Evolutionary conservation across 2,329 filamentous ascomycete species (phyloP), one percentile per base, ranked within the genome.

Genomic region (Erysiphe neolycopersici): DNA sequence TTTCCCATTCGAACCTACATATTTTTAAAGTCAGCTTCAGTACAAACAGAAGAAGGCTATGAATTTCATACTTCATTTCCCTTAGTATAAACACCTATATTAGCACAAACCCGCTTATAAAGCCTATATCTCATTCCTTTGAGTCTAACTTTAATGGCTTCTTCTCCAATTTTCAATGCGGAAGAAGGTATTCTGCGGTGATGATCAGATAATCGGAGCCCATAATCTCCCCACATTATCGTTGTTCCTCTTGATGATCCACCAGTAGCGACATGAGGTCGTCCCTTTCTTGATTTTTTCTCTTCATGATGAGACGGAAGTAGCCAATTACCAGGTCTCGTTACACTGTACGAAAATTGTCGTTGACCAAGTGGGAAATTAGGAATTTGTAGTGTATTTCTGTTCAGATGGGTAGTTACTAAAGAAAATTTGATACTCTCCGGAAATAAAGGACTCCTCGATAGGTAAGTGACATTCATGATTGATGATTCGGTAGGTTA

Each of bases 211-310:
- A 98, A 89, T 45, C 89, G 80, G 52, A 98, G 65, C 9, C 89
- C 89, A 58, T 85, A 98, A 60, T 95, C 85, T 44, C 89, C 89
- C 83, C 84, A 95, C 45, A 91, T 75, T 17, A 98, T 79, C 0
- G 87, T 95, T 32, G 89, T 98, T 52, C 89, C 89, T 59, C 91
- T 84, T 32, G 71, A 76, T 44, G 81, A 91, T 47, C 89, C 89
- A 48, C 89, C 89, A 0, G 85, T 98, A 19, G 81, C 72, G 41
- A 95, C 84, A 53, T 83, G 74, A 42, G 81, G 78, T 1, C 84
- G 73, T 35, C 87, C 89, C 64, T 94, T 94, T 50, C 70, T 71
- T 52, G 84, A 85, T 67, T 91, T 92, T 60, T 81, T 82, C 56
- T 74, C 78, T 58, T 83, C 85, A 50, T 81, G 73, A 53, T 76